These are phyloP conservation scores for Cercophora sp. DNA, from an alignment of 495 filamentous ascomycete genomes.

Conservation along the genomic window DNA sequence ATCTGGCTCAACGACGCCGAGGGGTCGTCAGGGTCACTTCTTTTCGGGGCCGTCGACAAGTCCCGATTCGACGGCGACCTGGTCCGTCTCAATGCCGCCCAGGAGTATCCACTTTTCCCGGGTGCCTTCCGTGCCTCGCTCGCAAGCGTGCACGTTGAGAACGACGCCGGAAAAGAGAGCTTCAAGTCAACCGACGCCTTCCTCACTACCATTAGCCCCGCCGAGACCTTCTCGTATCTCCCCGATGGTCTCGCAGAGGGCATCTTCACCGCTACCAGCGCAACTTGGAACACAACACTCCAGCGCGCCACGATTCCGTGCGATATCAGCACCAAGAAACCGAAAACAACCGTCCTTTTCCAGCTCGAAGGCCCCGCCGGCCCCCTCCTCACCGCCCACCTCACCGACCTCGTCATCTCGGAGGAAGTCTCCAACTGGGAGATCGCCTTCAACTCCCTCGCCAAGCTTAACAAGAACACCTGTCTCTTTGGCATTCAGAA, in stretches of 20 bases:
- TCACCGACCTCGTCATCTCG: constrained; percentile 63
- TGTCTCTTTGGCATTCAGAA: constrained; percentile 65
- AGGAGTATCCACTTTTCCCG: constrained; percentile 28
- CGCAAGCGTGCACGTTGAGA: constrained; percentile 39
- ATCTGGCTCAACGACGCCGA: constrained; percentile 70
- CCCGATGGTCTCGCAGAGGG: constrained; percentile 54
- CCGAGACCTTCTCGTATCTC: constrained; percentile 69
- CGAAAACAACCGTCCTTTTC: constrained; percentile 57
- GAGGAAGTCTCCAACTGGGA: constrained; percentile 28
- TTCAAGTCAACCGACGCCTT: constrained; percentile 41
- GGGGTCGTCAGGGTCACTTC: constrained; percentile 61
- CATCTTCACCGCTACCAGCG: constrained; percentile 58
- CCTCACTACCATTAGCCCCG: constrained; percentile 40
- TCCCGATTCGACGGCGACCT: constrained; percentile 67
- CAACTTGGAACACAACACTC: constrained; percentile 39
- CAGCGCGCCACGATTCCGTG: constrained; percentile 61
- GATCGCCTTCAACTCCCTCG: background rate
- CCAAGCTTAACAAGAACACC: constrained; percentile 19
- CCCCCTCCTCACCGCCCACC: constrained; percentile 56
- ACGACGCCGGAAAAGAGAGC: constrained; percentile 33
- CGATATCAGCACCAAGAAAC: constrained; percentile 40
- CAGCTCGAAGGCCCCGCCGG: constrained; percentile 43
- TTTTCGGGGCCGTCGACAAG: constrained; percentile 81
- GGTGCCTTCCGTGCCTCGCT: constrained; percentile 63
- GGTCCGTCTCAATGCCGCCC: constrained; percentile 48